phyloP scores from a whole-genome alignment of 2,329 filamentous ascomycete species.

The Ilyonectria destructans region DNA sequence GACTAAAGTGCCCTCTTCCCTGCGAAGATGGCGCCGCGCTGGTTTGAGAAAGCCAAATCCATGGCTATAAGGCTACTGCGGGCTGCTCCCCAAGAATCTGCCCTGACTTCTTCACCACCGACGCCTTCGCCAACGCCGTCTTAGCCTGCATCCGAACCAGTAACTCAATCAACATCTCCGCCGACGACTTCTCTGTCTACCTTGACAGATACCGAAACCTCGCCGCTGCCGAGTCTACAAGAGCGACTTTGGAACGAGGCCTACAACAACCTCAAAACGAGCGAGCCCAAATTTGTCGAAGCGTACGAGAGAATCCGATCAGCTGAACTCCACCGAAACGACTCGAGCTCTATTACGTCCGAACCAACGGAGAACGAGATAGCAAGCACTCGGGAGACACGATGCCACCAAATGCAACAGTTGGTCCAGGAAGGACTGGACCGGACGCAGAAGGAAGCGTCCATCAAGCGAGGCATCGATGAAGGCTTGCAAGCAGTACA shows the following conservation, averaged over 20 bases:
- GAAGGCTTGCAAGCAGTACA: slow-evolving; percentile 11
- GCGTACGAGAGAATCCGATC: slow-evolving; percentile 24
- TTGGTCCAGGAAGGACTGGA: slow-evolving; percentile 24
- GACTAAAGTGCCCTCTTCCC: too few species aligned
- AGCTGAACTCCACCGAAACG: slow-evolving; percentile 20
- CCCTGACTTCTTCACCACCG: too few species aligned
- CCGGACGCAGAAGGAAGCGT: slow-evolving; percentile 1
- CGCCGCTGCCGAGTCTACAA: too few species aligned
- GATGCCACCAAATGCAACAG: slow-evolving; percentile 28
- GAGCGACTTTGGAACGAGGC: slow-evolving; percentile 42
- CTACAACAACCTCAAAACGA: slow-evolving; percentile 38
- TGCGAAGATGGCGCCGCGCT: too few species aligned
- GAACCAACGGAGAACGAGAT: slow-evolving; percentile 5
- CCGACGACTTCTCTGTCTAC: too few species aligned
- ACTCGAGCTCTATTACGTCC: neutral
- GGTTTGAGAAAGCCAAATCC: too few species aligned
- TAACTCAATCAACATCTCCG: too few species aligned
- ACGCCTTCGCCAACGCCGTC: too few species aligned
- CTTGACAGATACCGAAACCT: too few species aligned
- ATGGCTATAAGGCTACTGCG: too few species aligned
- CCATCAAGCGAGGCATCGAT: slow-evolving; percentile 14
- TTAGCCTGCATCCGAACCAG: too few species aligned
- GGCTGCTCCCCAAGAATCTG: too few species aligned
- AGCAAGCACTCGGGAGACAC: neutral
- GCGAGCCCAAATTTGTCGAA: slow-evolving; percentile 32